Evolutionary conservation across 2,329 filamentous ascomycete genomes (phyloP), one percentile per base, ranked within the genome.

Genomic region (Aaosphaeria pasadenensis): DNA sequence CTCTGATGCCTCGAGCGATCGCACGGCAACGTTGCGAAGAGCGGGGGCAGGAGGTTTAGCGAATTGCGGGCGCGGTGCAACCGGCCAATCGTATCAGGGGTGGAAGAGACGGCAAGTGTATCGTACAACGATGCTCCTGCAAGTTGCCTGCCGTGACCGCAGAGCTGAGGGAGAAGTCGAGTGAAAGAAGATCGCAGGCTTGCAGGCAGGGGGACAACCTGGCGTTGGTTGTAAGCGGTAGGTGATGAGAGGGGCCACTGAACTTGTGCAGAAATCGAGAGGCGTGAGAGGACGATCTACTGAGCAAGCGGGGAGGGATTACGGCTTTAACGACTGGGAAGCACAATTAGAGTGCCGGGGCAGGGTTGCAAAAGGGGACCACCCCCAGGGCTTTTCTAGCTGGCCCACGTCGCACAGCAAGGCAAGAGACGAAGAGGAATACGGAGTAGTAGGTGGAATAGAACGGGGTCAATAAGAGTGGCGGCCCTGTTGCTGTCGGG

Each of bases 41-140:
- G 63, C 58, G 63, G 63, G 64, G 63, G 60, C 55, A 58, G 57
- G 57, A 55, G 48, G 50, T 53, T 66, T 66, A 64, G 64, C 66
- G 66, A 67, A 59, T 64, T 52, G 62, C 55, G 57, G 59, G 55
- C 50, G 58, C 49, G 47, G 57, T 39, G 52, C 51, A 49, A 59
- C 44, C 7, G 50, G 49, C 64, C 64, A 68, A 68, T 66, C 47
- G 54, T 47, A 48, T 39, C 48, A 42, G 50, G 53, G 29, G 48
- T 58, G 55, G 53, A 57, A 59, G 52, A 51, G 57, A 58, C 57
- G 54, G 58, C 56, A 62, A 56, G 56, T 53, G 56, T 53, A 57
- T 50, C 43, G 51, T 44, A 51, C 45, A 54, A 45, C 35, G 42
- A 50, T 47, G 50, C 50, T 47, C 48, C 44, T 44, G 46, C 41